These are phyloP conservation scores for Penicillium sp. DNA, from an alignment of 2,329 filamentous ascomycete genomes.

Conservation along the genomic window DNA sequence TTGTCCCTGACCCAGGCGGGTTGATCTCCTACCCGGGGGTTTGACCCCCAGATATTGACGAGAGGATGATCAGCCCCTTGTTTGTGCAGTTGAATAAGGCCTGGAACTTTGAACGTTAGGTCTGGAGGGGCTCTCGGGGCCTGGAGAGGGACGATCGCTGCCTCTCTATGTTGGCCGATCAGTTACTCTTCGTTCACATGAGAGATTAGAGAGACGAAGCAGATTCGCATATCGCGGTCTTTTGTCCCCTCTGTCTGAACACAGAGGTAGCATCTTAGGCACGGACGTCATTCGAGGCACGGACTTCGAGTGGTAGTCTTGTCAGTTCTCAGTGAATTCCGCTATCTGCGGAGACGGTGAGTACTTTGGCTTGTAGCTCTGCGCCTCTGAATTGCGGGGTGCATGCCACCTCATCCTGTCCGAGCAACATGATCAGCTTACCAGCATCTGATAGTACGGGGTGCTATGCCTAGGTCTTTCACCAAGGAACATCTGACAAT, in stretches of 20 bases:
- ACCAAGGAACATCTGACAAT: background rate
- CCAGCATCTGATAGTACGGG: background rate
- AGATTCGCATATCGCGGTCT: background rate
- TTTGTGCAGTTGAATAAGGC: background rate
- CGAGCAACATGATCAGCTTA: conserved; percentile 13
- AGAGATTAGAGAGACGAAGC: background rate
- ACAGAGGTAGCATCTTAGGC: background rate
- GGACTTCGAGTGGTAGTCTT: background rate
- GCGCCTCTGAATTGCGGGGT: conserved; percentile 21
- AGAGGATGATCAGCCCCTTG: background rate
- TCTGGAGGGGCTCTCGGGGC: background rate
- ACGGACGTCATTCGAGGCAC: background rate
- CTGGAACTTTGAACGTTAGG: background rate
- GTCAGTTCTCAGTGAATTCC: background rate
- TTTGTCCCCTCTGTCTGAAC: background rate
- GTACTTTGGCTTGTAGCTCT: background rate
- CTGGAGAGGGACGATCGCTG: background rate
- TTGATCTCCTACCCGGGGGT: background rate
- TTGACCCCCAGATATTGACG: background rate
- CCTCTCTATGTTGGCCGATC: background rate
- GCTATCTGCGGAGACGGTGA: background rate
- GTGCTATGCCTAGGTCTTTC: background rate
- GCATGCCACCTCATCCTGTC: conserved; percentile 13
- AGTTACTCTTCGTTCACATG: background rate
- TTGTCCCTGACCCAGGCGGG: background rate